Base-by-base conservation (phyloP, 2,329 filamentous ascomycete genomes). In the Lasiodiplodia gonubiensis region DNA sequence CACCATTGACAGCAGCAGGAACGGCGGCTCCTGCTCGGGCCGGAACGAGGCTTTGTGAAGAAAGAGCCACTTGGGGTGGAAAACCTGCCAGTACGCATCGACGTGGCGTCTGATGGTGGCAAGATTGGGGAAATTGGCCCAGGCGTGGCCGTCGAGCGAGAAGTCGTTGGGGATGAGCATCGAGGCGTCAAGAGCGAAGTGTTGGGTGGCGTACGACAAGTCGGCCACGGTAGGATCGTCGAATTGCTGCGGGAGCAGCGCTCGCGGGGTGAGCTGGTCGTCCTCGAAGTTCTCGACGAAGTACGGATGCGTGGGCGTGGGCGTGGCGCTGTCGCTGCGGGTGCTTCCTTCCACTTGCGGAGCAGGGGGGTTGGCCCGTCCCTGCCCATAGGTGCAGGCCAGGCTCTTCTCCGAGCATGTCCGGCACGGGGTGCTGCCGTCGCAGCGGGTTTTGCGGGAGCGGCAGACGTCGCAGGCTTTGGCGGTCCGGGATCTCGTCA, bases 31-130 rank as follows among this genome's bases (percentile, higher is more conserved):
- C n/a, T 30, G 53, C 54, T 60, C 53, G n/a, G 46, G 30, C 4
- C 27, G 42, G 30, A 67, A 67, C 30, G 64, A 59, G 7, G 42
- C 25, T 7, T 67, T 60, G 64, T 66, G 64, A 8, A 66, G 53
- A 21, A 66, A 51, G 25, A 55, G 64, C 64, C 64, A 66, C 14
- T 35, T 39, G 4, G 64, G 64, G 27, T 66, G 64, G 42, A 66
- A 66, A 3, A 33, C 18, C 10, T 7, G 16, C 35, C 53, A 66
- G 64, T 59, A 66, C n/a, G 21, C 21, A 16, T 51, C 39, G 27
- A 60, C 21, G 42, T 59, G 53, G 16, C 37, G 52, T 7, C 46
- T 30, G 27, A 57, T 52, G 46, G 27, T 10, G 30, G n/a, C 37
- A 4, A 65, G 51, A n/a, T 63, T 18, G 18, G 59, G 42, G 59